Evolutionary conservation across 805 yeast genomes (phyloP), one percentile per base, ranked within the genome.

Genomic region (Kazachstania africana): DNA sequence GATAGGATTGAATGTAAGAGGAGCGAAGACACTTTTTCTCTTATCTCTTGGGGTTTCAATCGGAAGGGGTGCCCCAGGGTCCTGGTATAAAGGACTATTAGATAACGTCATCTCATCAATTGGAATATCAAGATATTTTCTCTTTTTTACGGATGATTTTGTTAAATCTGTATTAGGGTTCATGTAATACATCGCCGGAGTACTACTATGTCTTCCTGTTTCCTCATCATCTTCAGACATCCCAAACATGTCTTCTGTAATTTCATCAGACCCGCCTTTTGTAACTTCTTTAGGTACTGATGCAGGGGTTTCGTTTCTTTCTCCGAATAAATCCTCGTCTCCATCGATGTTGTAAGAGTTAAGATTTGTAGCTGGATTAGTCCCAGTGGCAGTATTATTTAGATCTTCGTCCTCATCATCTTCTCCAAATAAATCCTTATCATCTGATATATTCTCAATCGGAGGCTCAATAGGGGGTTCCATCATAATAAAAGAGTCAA

Each of bases 41-140:
- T 52, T 55, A 8, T 60, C 68, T 26, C 50, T 63, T n/a, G 70
- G 68, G 0, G 72, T 57, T 35, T 40, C 66, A 13, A 70, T 55
- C 0, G 93, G 88, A 3, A 75, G 59, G 3, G 93, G 93, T 0
- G 93, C 93, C 27, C 93, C 93, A 0, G 93, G 93, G 48, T 81
- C 93, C 29, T 64, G 70, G 43, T 79, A 79, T 16, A 69, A 54
- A 0, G 76, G 76, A 2, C 74, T 66, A 3, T 62, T 53, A 6
- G 66, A 60, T 9, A 70, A 44, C 8, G 75, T 69, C 67, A 74
- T 74, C 42, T 73, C 72, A 36, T 70, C 71, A 31, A 67, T 59
- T 0, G 79, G 78, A 26, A 72, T 70, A 45, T 73, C 75, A 37
- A 69, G 44, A 32, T 19, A 24, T 37, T 36, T 12, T 42, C 28